Base-by-base conservation (phyloP, 106 monocot genomes). In the Phalaenopsis aphrodite region DNA sequence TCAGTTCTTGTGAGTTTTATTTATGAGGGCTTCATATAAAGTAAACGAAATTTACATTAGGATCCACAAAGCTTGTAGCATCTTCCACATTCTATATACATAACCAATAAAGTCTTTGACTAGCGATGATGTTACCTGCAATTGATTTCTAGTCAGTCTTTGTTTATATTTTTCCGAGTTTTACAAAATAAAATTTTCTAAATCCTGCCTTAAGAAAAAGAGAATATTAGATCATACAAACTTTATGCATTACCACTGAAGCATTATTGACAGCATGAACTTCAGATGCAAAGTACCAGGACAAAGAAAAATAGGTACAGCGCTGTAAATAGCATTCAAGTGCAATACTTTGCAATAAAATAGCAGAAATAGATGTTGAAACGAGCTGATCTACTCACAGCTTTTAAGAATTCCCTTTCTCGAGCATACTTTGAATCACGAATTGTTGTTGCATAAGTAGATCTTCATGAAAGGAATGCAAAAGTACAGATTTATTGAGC, bases 391-490 rank as follows among this genome's bases (percentile, higher is more conserved):
- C 3, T 41, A 79, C 90, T 78, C 89, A 95, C 98, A 65, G 88
- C 94, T 82, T 87, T 92, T 72, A 99, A 79, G 85, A 99, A 99
- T 81, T 99, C 98, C 82, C 92, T 93, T 66, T 99, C 98, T 78
- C 94, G 84, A 47, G 91, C 87, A 89, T 94, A 94, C 84, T 93
- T 99, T 58, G 94, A 93, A 88, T 93, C 94, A 39, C 98, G 92
- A 67, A 91, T 85, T 43, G 98, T 99, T 83, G 94, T 99, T 84
- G 94, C 98, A 86, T 99, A 99, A 71, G 98, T 99, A 11, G 98
- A 99, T 83, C 95, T 95, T 57, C 61, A 78, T 71, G 48, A 52
- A 72, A 48, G 78, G 78, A 77, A 21, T 52, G 47, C 42, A 75
- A 39, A 56, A 47, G 14, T 81, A 79, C 19, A 52, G 24, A 56